Base-by-base conservation (phyloP, 139 green algal genomes). In the Marvania coccoides region DNA sequence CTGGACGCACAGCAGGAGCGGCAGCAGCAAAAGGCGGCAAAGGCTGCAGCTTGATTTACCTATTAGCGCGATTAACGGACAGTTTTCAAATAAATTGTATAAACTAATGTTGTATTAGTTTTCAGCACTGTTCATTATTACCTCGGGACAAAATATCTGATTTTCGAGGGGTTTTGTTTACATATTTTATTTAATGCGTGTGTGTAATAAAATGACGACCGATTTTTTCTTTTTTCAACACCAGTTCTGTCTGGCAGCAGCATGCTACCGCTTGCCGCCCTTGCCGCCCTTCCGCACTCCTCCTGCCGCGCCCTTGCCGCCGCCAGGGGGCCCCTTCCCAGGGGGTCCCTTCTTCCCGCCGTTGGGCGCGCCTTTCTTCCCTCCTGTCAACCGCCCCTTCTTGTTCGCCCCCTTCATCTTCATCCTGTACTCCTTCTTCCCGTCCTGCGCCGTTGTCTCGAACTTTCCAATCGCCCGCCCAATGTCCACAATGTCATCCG, bases 401-500 rank as follows among this genome's bases (percentile, higher is more conserved):
- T 70, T 79, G 68, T 74, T 81, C 36, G 29, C 28, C n/a, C 71
- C 71, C 39, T 80, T 79, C 36, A 62, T 63, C 62, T 74, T 79
- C 57, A 74, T 5, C 14, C 42, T 37, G 34, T 65, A 23, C 10
- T 15, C 24, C 23, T 47, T 36, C 35, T 75, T 67, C 65, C 80
- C 68, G 60, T 85, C 63, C 7, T 82, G 66, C 29, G 68, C 73
- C 46, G 71, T 67, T 29, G 72, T 55, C 71, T 90, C 83, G 15
- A 84, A 46, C 55, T 71, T 73, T 10, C 71, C 69, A n/a, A 85
- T 81, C 6, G 74, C 65, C 58, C 60, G 60, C 39, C 39, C 35
- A 47, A 91, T 69, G 54, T 93, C 83, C 54, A 93, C 40, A 1
- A 92, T 71, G 47, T 94, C 85, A 40, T 91, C 87, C 1, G 81